A percentile compares a stretch with the other conserved stretches of the same genome.
Conservation (phyloP, 441 rosid genomes). For the Hura crepitans region DNA sequence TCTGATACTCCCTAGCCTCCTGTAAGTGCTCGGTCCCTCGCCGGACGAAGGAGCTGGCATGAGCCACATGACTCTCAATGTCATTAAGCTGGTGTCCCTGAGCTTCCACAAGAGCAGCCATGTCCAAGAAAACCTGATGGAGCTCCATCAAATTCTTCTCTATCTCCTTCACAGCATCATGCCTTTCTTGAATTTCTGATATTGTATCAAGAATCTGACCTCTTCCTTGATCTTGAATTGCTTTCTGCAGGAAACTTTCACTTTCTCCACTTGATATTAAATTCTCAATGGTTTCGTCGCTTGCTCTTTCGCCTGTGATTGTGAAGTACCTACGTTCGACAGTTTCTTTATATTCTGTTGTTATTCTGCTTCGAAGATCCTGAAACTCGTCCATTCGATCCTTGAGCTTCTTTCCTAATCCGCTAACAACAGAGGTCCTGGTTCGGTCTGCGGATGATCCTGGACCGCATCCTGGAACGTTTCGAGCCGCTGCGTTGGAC, state of each 20-base stretch:
- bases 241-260: slow-evolving; percentile 76
- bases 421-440: slow-evolving; percentile 69
- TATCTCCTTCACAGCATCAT: slow-evolving; percentile 82
- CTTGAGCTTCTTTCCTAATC: slow-evolving; percentile 80
- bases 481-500: slow-evolving; percentile 66
- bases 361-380: slow-evolving; percentile 54
- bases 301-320: slow-evolving; percentile 66
- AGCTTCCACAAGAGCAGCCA: slow-evolving; percentile 87
- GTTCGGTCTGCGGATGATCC: slow-evolving; percentile 85
- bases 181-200: slow-evolving; percentile 90
- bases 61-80: slow-evolving; percentile 84
- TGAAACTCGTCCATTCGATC: slow-evolving; percentile 80
- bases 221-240: slow-evolving; percentile 90
- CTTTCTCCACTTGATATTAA: slow-evolving; percentile 84
- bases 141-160: slow-evolving; percentile 78
- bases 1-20: slow-evolving; percentile 72
- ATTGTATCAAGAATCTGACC: slow-evolving; percentile 75
- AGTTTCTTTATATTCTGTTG: slow-evolving; percentile 65
- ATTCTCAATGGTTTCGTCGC: slow-evolving; percentile 67
- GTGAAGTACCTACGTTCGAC: slow-evolving; percentile 78
- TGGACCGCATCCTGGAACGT: slow-evolving; percentile 70
- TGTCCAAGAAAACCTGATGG: slow-evolving; percentile 84
- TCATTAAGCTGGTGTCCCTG: slow-evolving; percentile 85
- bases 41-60: slow-evolving; percentile 79
- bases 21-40: slow-evolving; percentile 73